Percentiles rank a stretch among this genome's conserved stretches.
Evolutionary conservation across 495 filamentous ascomycete species (phyloP).

Genomic region (Annulohypoxylon maeteangense): DNA sequence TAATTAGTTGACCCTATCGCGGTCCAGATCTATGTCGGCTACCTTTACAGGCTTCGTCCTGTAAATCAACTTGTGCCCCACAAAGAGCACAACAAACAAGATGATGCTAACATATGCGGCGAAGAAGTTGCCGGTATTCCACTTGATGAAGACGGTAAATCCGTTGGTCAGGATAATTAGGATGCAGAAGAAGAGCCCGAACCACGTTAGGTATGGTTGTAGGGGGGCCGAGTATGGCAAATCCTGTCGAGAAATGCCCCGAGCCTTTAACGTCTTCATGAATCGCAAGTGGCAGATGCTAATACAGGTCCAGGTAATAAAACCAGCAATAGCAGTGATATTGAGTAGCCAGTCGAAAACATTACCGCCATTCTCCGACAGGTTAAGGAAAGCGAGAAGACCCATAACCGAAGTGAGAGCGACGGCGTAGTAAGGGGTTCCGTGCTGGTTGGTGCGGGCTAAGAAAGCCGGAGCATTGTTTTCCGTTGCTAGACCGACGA

Average conservation of each 20-base stretch:
- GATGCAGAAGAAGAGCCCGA: slow-evolving; percentile 71
- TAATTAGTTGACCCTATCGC: slow-evolving; percentile 38
- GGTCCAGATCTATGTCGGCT: slow-evolving; percentile 46
- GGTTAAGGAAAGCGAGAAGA: slow-evolving; percentile 66
- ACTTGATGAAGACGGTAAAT: slow-evolving; percentile 73
- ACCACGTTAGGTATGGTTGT: slow-evolving; percentile 68
- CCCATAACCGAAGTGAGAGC: slow-evolving; percentile 55
- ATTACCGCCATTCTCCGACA: slow-evolving; percentile 55
- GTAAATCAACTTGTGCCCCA: slow-evolving; percentile 65
- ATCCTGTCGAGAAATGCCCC: slow-evolving; percentile 61
- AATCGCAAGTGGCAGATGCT: slow-evolving; percentile 70
- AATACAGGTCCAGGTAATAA: slow-evolving; percentile 73
- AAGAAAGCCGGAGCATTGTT: slow-evolving; percentile 67
- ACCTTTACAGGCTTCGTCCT: slow-evolving; percentile 41
- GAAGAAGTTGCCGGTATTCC: slow-evolving; percentile 68
- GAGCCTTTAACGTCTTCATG: slow-evolving; percentile 66
- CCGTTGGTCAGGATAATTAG: slow-evolving; percentile 76
- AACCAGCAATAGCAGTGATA: slow-evolving; percentile 72
- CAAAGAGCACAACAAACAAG: slow-evolving; percentile 66
- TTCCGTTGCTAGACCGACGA: slow-evolving; percentile 70
- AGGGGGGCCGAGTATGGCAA: slow-evolving; percentile 68
- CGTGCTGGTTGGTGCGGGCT: slow-evolving; percentile 49
- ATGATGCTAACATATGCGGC: slow-evolving; percentile 71
- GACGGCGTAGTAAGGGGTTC: slow-evolving; percentile 58
- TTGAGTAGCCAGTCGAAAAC: slow-evolving; percentile 71